Evolutionary conservation across 2,329 filamentous ascomycete genomes (phyloP), one percentile per base, ranked within the genome.

Genomic region (Xylariaceae sp.): DNA sequence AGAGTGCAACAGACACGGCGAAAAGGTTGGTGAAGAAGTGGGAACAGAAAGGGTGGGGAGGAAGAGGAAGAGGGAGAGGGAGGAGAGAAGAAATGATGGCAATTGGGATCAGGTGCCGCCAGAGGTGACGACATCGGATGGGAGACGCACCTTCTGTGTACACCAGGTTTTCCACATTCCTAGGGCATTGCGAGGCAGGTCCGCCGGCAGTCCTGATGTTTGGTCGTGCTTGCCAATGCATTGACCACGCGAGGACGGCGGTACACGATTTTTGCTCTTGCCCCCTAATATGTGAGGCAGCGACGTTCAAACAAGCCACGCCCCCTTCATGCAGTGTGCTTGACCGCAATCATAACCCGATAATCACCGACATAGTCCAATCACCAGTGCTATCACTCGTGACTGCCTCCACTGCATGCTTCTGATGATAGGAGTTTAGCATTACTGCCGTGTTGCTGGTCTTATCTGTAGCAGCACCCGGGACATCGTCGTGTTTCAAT

Each of bases 281-380:
- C 23, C 23, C 23, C 23, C 23, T 30, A 30, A 30, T 30, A 30
- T 30, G 5, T 5, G 48, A 47, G 49, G 58, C 47, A 54, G 23
- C 6, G 42, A 11, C 51, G 42, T 39, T 39, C 51, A 53, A 47
- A 42, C 51, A 53, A 35, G 53, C 61, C 49, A 42, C 58, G 47
- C 18, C 50, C 30, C 4, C 51, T 44, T n/a, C 53, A 58, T 47
- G 10, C 45, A 18, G 17, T 30, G 49, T 60, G 51, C 59, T 52
- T 62, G 30, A 55, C 48, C 35, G 47, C 23, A 53, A 15, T 48
- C 59, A 55, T n/a, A 15, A n/a, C 42, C 13, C 4, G 15, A 23
- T 50, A 17, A 48, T 15, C 37, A 30, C 23, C 23, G 23, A 30
- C 23, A 30, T 30, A 30, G 23, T 30, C 23, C 23, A 30, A 30